Evolutionary conservation across 495 filamentous ascomycete genomes (phyloP), one percentile per base, ranked within the genome.

Genomic region (Delitschia confertaspora): DNA sequence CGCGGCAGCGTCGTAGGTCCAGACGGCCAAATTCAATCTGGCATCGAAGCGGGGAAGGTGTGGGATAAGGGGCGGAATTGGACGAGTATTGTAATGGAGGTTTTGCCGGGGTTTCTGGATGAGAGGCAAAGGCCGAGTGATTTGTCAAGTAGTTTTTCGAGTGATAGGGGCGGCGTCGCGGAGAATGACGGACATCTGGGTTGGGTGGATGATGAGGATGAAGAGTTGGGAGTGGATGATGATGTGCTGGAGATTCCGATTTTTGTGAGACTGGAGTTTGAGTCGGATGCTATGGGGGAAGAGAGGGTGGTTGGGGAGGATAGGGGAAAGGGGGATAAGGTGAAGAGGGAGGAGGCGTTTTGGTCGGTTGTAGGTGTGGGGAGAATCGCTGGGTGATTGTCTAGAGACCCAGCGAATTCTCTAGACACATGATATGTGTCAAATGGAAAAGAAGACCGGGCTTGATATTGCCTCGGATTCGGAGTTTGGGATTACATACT

Each of bases 1-100:
- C 16, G 19, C n/a, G 22, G 27, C 25, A 9, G 18, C 9, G 7
- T 19, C n/a, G 33, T 22, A 7, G 27, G 22, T 20, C 16, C 19
- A 3, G 47, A 33, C 18, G 48, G 48, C 7, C 53, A 59, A 25
- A 79, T 86, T 2, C 85, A 94, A 59, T 85, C 83, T 4, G 91
- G 91, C n/a, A 79, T 86, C 2, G 86, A 94, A 59, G 86, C 83
- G 4, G 91, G 91, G 11, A 95, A 95, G 63, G 79, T 98, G 19
- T 98, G 86, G 85, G 86, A 95, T 45, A 74, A 80, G 45, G 88
- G 88, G 0, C 70, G 89, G n/a, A 98, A 95, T 59, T 95, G 87
- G 85, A 88, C 87, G 1, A 84, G 75, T 33, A 81, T 98, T 5
- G 83, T 95, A 5, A 67, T 98, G 11, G 91, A 98, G 61, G 82